Base-by-base conservation (phyloP, 1,139 yeast genomes). In the Candida pseudoviswanathii region DNA sequence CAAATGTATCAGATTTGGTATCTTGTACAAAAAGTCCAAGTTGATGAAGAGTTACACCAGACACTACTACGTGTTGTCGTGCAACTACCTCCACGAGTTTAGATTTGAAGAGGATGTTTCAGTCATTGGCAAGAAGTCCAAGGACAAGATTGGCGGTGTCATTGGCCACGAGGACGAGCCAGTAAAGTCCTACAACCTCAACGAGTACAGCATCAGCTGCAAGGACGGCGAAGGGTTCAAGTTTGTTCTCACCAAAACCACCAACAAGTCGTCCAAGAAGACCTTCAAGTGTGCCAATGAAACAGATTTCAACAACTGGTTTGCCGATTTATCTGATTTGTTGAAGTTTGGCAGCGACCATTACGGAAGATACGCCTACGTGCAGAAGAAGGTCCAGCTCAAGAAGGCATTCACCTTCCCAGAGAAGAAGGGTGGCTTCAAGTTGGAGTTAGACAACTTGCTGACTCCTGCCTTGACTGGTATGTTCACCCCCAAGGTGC, bases 81-180 rank as follows among this genome's bases (percentile, higher is more conserved):
- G 80, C 56, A 76, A 75, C 58, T 76, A 71, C 53, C 60, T 76
- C 31, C 81, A 76, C 55, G 80, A 76, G 57, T 76, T 74, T 59
- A 70, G 65, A 51, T 61, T 72, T 45, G 79, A 73, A 39, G 57
- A 57, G 21, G 65, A 65, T 31, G 58, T 50, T n/a, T 45, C 47
- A 22, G 44, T 47, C 1, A 27, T 33, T 9, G 11, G 40, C 21
- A 52, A 48, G 24, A 49, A 46, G 39, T 48, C 58, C 41, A 67
- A 71, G 55, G 71, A 67, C 43, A 72, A 75, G 52, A 63, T 75
- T 44, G 77, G 78, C 1, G 78, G 78, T 0, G 70, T 71, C 45
- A 70, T 76, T 42, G 76, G 72, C 25, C 73, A 70, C 52, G 71
- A 75, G 47, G 78, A 73, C 55, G 56, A 64, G 1, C 81, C 81